Base-by-base conservation (phyloP, 305 asterid genomes). In the Fraxinus xanthoxyloides region DNA sequence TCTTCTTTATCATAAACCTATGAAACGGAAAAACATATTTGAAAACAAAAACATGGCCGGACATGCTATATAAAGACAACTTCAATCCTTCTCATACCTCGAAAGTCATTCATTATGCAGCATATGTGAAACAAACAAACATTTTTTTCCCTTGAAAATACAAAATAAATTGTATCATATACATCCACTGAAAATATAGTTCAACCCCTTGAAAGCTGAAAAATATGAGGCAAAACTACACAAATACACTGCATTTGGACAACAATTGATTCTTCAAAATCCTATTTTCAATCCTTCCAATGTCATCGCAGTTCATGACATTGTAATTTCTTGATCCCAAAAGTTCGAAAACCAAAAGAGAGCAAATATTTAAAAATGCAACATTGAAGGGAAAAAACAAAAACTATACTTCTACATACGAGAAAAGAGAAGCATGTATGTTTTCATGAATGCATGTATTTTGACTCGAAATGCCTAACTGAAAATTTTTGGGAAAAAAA, bases 261-360 rank as follows among this genome's bases (percentile, higher is more conserved):
- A 77, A 83, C 81, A 82, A 77, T 12, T 74, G 74, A 82, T 77
- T 76, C 84, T 77, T 72, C 89, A 85, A 48, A 51, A 85, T 80
- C 82, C 87, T 67, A 82, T 82, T 73, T 82, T 69, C 85, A 82
- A 86, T 73, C 77, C 76, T 85, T 84, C 65, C 84, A 81, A 83
- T 78, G 90, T 86, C 89, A 87, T 86, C 89, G 82, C 84, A 85
- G 87, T 83, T 79, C 86, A 86, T 85, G 85, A 87, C 90, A 85
- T 77, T 61, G 81, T 76, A 69, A 81, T 79, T 76, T 54, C 84
- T 79, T 77, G 78, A 84, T 84, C 87, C 84, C 79, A n/a, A 59
- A 31, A 83, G 43, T 36, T 59, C 48, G 32, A 36, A 83, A 82
- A 80, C 84, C 79, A 81, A 77, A 81, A 67, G 72, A 65, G 79